Percentiles rank a stretch among this genome's conserved stretches.
These are phyloP conservation scores for Arachis stenosperma DNA, from an alignment of 306 rosid genomes.

Conservation along the genomic window DNA sequence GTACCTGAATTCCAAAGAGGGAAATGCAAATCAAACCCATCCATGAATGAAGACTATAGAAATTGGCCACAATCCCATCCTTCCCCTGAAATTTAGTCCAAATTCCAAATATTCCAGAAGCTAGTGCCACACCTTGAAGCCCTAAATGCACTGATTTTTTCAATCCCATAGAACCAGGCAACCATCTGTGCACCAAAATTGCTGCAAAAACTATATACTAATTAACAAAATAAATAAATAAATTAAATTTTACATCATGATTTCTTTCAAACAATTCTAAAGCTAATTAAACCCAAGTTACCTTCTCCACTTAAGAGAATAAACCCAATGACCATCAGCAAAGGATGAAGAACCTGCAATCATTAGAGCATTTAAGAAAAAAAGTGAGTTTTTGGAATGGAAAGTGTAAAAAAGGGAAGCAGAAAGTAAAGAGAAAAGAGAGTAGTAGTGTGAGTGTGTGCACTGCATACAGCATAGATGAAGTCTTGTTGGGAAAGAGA, in stretches of 20 bases:
- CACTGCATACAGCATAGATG: conserved; percentile 68
- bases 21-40: conserved; percentile 79
- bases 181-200: conserved; percentile 80
- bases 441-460: neutral
- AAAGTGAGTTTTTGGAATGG: neutral
- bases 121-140: conserved; percentile 87
- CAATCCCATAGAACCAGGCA: conserved; percentile 71
- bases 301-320: conserved; percentile 91
- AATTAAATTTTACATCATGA: neutral
- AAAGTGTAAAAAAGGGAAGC: neutral
- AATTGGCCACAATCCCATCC: conserved; percentile 76
- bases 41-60: conserved; percentile 94
- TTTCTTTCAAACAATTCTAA: neutral
- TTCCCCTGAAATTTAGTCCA: conserved; percentile 80
- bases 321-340: conserved; percentile 90
- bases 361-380: neutral
- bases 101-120: conserved; percentile 77
- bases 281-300: conserved; percentile 11
- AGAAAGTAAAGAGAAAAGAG: neutral
- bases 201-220: conserved; percentile 48
- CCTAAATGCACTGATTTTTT: conserved; percentile 85
- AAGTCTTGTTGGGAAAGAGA: conserved; percentile 55
- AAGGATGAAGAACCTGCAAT: conserved; percentile 84
- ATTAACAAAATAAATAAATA: neutral
- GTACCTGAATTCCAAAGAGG: conserved; percentile 83